phyloP scores from a whole-genome alignment of 495 filamentous ascomycete genomes.

The Trichoderma reesei region DNA sequence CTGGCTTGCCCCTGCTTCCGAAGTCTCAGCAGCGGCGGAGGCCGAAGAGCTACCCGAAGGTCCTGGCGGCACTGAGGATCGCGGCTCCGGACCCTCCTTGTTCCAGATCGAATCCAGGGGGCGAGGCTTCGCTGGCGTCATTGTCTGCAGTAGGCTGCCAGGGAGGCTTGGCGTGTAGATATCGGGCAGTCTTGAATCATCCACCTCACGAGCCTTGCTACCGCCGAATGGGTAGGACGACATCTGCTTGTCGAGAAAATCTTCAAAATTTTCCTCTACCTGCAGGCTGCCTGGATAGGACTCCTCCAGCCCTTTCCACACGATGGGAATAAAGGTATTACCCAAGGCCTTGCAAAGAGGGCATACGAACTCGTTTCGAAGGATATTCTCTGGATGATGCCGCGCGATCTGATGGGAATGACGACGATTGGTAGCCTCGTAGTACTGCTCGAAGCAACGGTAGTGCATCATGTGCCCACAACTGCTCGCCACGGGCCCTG shows the following conservation, averaged over 20 bases:
- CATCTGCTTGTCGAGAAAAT: constrained; percentile 46
- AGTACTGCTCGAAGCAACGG: constrained; percentile 86
- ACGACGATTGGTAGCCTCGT: constrained; percentile 65
- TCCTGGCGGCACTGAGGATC: constrained; percentile 19
- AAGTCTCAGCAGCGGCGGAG: constrained; percentile 15
- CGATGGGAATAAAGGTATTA: constrained; percentile 89
- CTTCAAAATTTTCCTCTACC: constrained; percentile 47
- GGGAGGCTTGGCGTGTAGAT: constrained; percentile 49
- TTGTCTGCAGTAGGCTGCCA: constrained; percentile 24
- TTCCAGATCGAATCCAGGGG: constrained; percentile 16
- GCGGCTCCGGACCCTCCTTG: constrained; percentile 16
- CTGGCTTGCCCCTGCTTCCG: constrained; percentile 10
- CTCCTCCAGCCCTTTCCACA: constrained; percentile 89
- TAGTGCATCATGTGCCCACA: constrained; percentile 99
- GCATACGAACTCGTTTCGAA: constrained; percentile 82
- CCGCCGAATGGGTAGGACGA: constrained; percentile 27
- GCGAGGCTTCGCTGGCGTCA: constrained; percentile 13
- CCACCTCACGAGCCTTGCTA: constrained; percentile 24
- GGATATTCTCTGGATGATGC: constrained; percentile 73
- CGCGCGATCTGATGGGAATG: constrained; percentile 88
- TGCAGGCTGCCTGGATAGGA: constrained; percentile 59
- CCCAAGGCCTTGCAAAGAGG: constrained; percentile 97
- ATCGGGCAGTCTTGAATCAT: constrained; percentile 15
- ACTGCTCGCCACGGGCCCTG: constrained; percentile 79
- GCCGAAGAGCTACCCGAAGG: constrained; percentile 19